Base-by-base conservation (phyloP, 495 filamentous ascomycete genomes). In the Rostrohypoxylon terebratum region DNA sequence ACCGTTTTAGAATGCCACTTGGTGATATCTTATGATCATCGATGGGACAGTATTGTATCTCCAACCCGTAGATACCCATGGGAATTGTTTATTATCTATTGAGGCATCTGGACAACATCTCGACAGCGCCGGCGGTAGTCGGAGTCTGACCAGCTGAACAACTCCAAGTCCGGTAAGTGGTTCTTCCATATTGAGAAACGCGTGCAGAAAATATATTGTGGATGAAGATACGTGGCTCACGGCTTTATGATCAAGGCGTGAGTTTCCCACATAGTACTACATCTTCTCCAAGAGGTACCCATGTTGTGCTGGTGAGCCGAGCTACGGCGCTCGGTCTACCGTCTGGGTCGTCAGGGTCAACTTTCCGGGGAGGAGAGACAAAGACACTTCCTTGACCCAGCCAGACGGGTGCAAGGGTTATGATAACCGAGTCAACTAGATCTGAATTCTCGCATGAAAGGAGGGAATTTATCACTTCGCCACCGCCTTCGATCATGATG, bases 401-500 rank as follows among this genome's bases (percentile, higher is more conserved):
- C 84, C 92, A 97, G 2, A 88, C 91, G 2, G 94, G 94, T 2
- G 94, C 93, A 69, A 97, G 86, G 0, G 94, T 97, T 63, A 96
- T 84, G 69, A 97, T 88, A 21, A 97, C 89, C 10, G 88, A 89
- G 71, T 89, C 84, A 53, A 97, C 85, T 21, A 94, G 82, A 48
- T 79, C 76, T n/a, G 86, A 80, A 66, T 92, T 89, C 59, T 87
- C 84, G 14, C 83, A 79, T 38, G 83, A 81, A 16, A 97, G 81
- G 13, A 97, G 82, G 58, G 90, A 87, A 73, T 92, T 92, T 72
- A 97, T 90, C 53, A 97, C 87, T 18, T 85, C 85, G 3, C 88
- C 93, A 14, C 94, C 94, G 0, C 94, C 94, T 79, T 97, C 94
- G 42, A 97, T 85, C 94, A 97, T 97, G 28, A 97, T 85, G 72